Percentiles rank a stretch among this genome's conserved stretches.
These are phyloP conservation scores for Acanthamoeba castellanii DNA, from an alignment of 208 protist genomes.

Conservation along the genomic window DNA sequence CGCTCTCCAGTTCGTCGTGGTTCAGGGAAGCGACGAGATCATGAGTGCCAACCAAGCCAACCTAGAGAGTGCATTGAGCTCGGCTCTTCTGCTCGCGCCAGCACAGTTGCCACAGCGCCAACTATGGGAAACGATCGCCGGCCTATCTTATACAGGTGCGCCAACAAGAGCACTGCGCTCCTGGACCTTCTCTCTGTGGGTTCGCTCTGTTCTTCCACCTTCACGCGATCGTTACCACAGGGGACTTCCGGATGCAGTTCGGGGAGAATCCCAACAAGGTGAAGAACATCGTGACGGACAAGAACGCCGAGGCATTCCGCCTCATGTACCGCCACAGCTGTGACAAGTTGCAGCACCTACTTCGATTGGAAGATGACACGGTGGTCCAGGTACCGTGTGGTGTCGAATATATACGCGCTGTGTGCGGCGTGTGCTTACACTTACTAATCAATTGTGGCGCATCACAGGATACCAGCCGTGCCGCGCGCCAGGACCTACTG, in stretches of 20 bases:
- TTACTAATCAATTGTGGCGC: not conserved
- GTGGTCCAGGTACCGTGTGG: constrained; percentile 8
- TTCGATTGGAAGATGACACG: not conserved
- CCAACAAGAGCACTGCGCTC: not conserved
- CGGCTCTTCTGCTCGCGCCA: constrained; percentile 26
- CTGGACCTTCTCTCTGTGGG: not conserved
- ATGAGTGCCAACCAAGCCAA: constrained; percentile 31
- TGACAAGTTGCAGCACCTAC: constrained; percentile 10
- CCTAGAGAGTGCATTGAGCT: constrained; percentile 37
- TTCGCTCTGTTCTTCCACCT: not conserved
- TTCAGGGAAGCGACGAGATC: constrained; percentile 32
- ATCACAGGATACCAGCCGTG: constrained; percentile 6
- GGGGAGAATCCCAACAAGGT: constrained; percentile 56
- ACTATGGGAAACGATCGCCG: constrained; percentile 43
- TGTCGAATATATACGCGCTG: not conserved
- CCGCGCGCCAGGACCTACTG: constrained; percentile 31
- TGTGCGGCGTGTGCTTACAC: too few relatives aligned
- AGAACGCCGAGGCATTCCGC: constrained; percentile 43
- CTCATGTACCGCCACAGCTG: constrained; percentile 48
- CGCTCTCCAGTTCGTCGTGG: not conserved
- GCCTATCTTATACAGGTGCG: constrained; percentile 49
- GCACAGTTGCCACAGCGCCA: not conserved
- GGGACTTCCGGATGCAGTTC: constrained; percentile 56
- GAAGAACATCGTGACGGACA: constrained; percentile 71
- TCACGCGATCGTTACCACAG: not conserved